Evolutionary conservation across 2,329 filamentous ascomycete genomes (phyloP).

Genomic region (Talaromyces funiculosus): DNA sequence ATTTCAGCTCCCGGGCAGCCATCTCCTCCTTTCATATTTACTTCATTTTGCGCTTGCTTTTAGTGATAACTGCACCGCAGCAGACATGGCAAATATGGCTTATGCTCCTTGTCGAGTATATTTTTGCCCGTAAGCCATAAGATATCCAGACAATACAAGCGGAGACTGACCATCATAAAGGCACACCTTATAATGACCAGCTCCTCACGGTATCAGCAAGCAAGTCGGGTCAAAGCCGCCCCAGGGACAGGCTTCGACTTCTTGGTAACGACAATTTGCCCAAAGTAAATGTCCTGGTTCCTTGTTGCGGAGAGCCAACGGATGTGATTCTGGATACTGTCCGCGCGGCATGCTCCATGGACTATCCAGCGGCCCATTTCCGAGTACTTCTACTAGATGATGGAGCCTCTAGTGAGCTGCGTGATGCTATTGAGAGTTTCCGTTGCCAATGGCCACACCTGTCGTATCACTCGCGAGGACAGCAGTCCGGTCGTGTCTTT

Average conservation of each 20-base stretch:
- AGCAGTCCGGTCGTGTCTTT: slow-evolving; percentile 29
- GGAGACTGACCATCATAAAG: slow-evolving; percentile 3
- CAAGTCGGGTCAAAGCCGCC: slow-evolving; percentile 2
- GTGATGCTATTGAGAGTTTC: slow-evolving; percentile 34
- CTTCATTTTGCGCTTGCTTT: slow-evolving; percentile 17
- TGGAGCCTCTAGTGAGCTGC: slow-evolving; percentile 43
- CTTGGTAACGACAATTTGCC: slow-evolving; percentile 43
- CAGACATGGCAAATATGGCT: slow-evolving; percentile 24
- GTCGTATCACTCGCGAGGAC: slow-evolving; percentile 49
- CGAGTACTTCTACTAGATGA: slow-evolving; percentile 55
- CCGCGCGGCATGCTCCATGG: slow-evolving; percentile 49
- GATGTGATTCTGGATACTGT: slow-evolving; percentile 55
- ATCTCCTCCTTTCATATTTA: slow-evolving; percentile 14
- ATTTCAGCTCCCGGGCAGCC: neutral
- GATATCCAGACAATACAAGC: neutral
- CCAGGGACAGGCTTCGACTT: slow-evolving; percentile 21
- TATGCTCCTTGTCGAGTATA: slow-evolving; percentile 23
- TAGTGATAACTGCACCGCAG: slow-evolving; percentile 9
- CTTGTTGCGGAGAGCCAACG: slow-evolving; percentile 54
- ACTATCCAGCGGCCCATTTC: slow-evolving; percentile 51
- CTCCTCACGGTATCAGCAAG: slow-evolving; percentile 20
- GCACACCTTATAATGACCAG: slow-evolving; percentile 21
- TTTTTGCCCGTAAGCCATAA: slow-evolving; percentile 21
- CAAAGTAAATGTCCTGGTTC: slow-evolving; percentile 51
- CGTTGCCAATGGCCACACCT: slow-evolving; percentile 44